phyloP scores from a whole-genome alignment of 2,329 filamentous ascomycete species.

The Dissoconium aciculare region DNA sequence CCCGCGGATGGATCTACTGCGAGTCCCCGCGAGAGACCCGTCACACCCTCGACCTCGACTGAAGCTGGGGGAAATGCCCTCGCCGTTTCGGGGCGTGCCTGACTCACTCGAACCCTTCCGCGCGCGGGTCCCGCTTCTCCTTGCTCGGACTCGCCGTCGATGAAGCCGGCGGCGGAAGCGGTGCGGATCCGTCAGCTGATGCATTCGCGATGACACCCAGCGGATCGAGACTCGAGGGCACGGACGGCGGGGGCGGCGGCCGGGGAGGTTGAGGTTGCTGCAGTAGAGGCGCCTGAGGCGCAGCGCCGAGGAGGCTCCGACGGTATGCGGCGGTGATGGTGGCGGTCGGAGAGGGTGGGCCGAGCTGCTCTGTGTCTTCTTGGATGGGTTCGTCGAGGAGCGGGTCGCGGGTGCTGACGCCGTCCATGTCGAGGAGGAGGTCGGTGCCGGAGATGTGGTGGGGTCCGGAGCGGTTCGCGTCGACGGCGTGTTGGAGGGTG shows the following conservation, averaged over 20 bases:
- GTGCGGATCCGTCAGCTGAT: neutral
- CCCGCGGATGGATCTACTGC: too few relatives aligned
- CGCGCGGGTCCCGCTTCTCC: slow-evolving; percentile 21
- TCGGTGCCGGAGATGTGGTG: slow-evolving; percentile 23
- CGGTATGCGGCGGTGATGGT: too few relatives aligned
- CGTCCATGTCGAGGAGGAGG: slow-evolving; percentile 13
- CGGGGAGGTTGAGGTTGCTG: neutral
- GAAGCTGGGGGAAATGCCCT: too few relatives aligned
- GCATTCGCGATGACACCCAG: neutral
- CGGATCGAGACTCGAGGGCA: neutral
- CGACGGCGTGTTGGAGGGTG: slow-evolving; percentile 50
- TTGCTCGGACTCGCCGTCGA: slow-evolving; percentile 6
- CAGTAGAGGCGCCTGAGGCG: neutral
- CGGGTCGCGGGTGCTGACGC: slow-evolving; percentile 24
- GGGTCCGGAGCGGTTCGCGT: slow-evolving; percentile 23
- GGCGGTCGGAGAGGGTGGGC: slow-evolving; percentile 7
- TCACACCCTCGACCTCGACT: too few relatives aligned
- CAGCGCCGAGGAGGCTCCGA: neutral
- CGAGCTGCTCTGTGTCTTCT: slow-evolving; percentile 23
- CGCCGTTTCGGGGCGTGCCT: too few relatives aligned
- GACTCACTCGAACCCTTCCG: slow-evolving; percentile 1
- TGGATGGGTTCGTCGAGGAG: slow-evolving; percentile 20
- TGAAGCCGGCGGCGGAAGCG: neutral
- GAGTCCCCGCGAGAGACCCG: too few relatives aligned
- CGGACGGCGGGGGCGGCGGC: neutral